Evolutionary conservation across 768 basidiomycete genomes (phyloP), one percentile per base, ranked within the genome.

Genomic region (Wakefieldia striispora): DNA sequence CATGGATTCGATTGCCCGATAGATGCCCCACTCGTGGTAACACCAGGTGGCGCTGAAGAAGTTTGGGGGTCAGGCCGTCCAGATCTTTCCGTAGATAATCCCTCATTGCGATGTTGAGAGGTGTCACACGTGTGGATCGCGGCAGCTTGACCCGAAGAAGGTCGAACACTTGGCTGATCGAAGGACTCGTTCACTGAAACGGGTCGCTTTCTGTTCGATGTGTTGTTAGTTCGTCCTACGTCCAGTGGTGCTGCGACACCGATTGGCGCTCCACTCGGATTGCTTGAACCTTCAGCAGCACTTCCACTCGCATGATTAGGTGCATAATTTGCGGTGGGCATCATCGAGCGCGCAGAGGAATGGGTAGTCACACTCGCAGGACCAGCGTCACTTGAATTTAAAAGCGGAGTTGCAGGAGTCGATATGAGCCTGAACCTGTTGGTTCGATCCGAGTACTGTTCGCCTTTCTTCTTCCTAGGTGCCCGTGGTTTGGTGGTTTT

Each of bases 351-450:
- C 16, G 39, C 33, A 17, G 49, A 12, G 14, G 48, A 38, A 14
- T 29, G 35, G 14, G 44, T 4, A 12, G 29, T 17, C 9, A 23
- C 40, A 24, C 40, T 40, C 5, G 58, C 45, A 3, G 49, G 29
- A 36, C 43, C 34, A 23, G 43, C 38, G 19, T 31, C 46, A 11
- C 43, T 40, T 20, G 60, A 40, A 41, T 49, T 56, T 31, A 44
- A 35, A 23, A 41, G 17, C 4, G 77, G 31, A 70, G 72, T 6
- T 16, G 43, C 34, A 14, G 72, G 64, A 27, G 62, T 45, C 24
- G 53, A 54, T 6, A 70, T 40, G 35, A 83, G 57, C 41, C 79
- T 77, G 64, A 83, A 84, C 27, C 73, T 72, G 38, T 64, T 59
- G 2, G 75, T 78, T 49, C 80, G 78, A n/a, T 68, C 61, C 24